Conservation (phyloP, 805 yeast genomes). For the Yamadazyma laniorum region DNA sequence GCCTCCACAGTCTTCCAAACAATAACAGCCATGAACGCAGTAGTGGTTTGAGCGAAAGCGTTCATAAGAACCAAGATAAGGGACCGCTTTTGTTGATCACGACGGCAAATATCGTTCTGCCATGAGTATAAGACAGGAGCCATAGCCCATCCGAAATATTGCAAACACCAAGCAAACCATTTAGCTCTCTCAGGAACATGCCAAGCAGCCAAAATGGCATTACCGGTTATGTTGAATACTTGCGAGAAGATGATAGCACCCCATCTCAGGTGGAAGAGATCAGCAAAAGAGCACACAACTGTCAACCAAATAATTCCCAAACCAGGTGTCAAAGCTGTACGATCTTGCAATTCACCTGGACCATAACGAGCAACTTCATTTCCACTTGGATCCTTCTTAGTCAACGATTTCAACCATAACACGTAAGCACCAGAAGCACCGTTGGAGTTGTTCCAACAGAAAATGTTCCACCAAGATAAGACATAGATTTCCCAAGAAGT, state of each 20-base stretch:
- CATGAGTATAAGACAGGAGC: slow-evolving; percentile 61
- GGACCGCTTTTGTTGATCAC: slow-evolving; percentile 55
- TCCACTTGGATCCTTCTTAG: slow-evolving; percentile 21
- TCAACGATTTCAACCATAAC: slow-evolving; percentile 52
- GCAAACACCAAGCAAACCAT: slow-evolving; percentile 62
- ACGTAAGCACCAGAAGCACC: slow-evolving; percentile 41
- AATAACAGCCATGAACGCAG: slow-evolving; percentile 51
- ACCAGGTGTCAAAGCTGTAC: slow-evolving; percentile 47
- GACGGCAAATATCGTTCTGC: slow-evolving; percentile 56
- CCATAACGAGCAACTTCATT: slow-evolving; percentile 21
- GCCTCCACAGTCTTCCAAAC: slow-evolving; percentile 59
- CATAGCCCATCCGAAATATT: slow-evolving; percentile 61
- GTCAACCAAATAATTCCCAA: slow-evolving; percentile 41
- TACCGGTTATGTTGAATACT: slow-evolving; percentile 53
- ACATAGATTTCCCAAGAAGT: slow-evolving; percentile 61
- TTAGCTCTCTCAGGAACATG: slow-evolving; percentile 54
- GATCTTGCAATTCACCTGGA: slow-evolving; percentile 37
- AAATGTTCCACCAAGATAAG: slow-evolving; percentile 50
- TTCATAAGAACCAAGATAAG: slow-evolving; percentile 57
- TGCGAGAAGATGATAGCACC: slow-evolving; percentile 54
- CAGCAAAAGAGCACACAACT: slow-evolving; percentile 36
- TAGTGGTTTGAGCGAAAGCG: slow-evolving; percentile 52
- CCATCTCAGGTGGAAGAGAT: slow-evolving; percentile 49
- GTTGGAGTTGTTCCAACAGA: slow-evolving; percentile 64
- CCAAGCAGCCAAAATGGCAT: slow-evolving; percentile 58